Base-by-base conservation (phyloP, 2,329 filamentous ascomycete species). In the Tothia fuscella region DNA sequence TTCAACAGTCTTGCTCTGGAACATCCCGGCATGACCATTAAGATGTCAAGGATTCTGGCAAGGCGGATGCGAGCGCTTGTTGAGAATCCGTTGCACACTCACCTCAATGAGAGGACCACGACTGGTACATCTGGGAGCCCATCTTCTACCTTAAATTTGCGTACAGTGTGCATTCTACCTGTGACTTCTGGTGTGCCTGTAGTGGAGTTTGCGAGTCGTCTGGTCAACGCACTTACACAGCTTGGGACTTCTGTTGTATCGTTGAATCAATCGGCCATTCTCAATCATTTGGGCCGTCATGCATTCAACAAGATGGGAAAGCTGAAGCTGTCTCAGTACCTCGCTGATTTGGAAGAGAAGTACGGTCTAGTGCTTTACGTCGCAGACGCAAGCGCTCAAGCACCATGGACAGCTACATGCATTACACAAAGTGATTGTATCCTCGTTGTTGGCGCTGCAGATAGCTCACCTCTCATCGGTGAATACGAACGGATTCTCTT, bases 241-340 rank as follows among this genome's bases (percentile, higher is more conserved):
- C 85, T 96, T 47, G 88, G 89, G 3, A 81, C 86, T 13, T 88
- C 89, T 1, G 87, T 93, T 3, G 93, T 86, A 0, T 88, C 85
- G 0, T 71, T 98, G 12, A 95, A 94, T 49, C 89, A 98, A 61
- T 81, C 87, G 3, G 85, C 87, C 2, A 94, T 98, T 51, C 63
- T 98, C 39, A 94, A 93, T 50, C 93, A 98, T 57, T 72, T 98
- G 1, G 91, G 93, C 21, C 82, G 91, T 48, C 87, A 98, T 60
- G 91, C 93, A 0, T 98, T 98, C 58, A 96, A 83, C 61, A 84
- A 82, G 51, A 96, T 98, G 82, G 91, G 91, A 5, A 96, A 95
- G 61, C 67, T 98, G 21, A 95, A 93, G 61, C 68, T 98, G 5
- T 86, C 89, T 1, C 89, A 98, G 51, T 98, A 98, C 55, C 72